A percentile compares a stretch with the other conserved stretches of the same genome.
phyloP scores from a whole-genome alignment of 345 rosid species.

The Raphanus raphanistrum region DNA sequence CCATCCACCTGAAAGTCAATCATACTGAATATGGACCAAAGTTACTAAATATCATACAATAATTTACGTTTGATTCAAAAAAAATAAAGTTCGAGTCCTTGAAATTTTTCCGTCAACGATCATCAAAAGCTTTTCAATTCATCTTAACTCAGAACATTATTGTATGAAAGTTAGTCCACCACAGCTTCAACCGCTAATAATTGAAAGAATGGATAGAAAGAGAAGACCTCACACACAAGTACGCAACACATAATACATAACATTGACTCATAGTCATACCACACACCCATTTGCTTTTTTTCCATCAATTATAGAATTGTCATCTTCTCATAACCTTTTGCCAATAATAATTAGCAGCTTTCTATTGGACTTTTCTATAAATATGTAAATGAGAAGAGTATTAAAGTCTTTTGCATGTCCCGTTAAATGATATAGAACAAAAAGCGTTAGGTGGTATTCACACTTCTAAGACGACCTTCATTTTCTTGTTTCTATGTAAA shows the following conservation, averaged over 20 bases:
- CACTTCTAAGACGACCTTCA: conserved; percentile 1
- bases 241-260: neutral
- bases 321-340: neutral
- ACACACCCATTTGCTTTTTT: neutral
- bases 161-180: neutral
- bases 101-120: neutral
- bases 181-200: neutral
- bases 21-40: neutral
- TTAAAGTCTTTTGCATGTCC: neutral
- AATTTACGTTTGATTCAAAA: neutral
- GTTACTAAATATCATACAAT: neutral
- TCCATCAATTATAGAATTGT: neutral
- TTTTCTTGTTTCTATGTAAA: conserved; percentile 7
- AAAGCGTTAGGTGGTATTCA: conserved; percentile 22
- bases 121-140: neutral
- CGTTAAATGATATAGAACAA: conserved; percentile 22
- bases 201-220: neutral
- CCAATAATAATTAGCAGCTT: neutral
- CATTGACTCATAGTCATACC: neutral
- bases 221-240: neutral
- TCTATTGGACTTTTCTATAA: neutral
- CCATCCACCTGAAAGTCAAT: neutral
- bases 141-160: neutral
- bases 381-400: conserved; percentile 2
- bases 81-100: neutral